Conservation (phyloP, 176 grass and related monocot species). For the Paspalum notatum region DNA sequence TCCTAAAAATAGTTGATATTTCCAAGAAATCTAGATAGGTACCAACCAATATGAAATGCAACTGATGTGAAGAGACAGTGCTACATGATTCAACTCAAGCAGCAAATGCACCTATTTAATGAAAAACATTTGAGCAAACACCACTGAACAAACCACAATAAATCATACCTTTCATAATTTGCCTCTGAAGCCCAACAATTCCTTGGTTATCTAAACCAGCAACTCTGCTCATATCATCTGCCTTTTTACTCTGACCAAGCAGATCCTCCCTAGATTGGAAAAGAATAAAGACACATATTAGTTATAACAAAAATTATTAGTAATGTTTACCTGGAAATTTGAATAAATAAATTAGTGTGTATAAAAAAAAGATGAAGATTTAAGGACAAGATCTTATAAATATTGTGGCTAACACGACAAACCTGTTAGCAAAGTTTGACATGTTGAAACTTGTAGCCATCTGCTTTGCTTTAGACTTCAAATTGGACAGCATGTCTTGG, state of each 20-base stretch:
- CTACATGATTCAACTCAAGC: background rate
- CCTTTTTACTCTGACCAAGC: slow-evolving; percentile 76
- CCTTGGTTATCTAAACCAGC: slow-evolving; percentile 93
- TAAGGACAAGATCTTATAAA: background rate
- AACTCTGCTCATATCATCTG: slow-evolving; percentile 82
- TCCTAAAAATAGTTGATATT: background rate
- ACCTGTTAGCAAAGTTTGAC: slow-evolving; percentile 92
- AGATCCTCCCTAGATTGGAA: slow-evolving; percentile 75
- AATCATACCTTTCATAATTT: slow-evolving; percentile 85
- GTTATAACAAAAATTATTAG: slow-evolving; percentile 5
- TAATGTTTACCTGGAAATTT: background rate
- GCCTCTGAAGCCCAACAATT: slow-evolving; percentile 92
- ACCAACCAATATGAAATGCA: slow-evolving; percentile 22
- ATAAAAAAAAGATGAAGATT: background rate
- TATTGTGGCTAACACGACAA: slow-evolving; percentile 9
- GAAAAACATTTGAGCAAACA: background rate
- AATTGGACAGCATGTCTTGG: slow-evolving; percentile 73
- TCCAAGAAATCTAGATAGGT: background rate
- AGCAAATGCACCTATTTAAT: background rate
- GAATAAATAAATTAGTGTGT: background rate
- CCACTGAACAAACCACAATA: background rate
- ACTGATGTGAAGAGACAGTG: slow-evolving; percentile 8
- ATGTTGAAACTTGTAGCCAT: slow-evolving; percentile 78
- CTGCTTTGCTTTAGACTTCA: slow-evolving; percentile 85
- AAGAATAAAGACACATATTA: slow-evolving; percentile 4